Percentiles rank a stretch among this genome's conserved stretches.
These are phyloP conservation scores for Pochonia chlamydosporia DNA, from an alignment of 2,329 filamentous ascomycete species.

Conservation along the genomic window DNA sequence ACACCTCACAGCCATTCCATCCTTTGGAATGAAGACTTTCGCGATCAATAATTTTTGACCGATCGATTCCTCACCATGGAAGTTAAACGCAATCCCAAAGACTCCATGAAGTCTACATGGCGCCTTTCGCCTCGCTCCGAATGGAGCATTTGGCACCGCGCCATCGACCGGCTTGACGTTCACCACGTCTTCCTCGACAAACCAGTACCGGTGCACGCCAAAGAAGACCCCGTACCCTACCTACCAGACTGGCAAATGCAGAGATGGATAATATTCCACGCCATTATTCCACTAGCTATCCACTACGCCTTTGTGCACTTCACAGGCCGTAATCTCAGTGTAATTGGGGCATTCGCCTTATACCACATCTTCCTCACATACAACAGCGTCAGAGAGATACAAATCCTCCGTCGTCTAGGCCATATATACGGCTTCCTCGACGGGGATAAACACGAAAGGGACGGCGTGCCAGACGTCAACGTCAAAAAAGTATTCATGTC, in stretches of 20 bases:
- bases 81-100: constrained; percentile 11
- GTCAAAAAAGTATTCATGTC: constrained; percentile 18
- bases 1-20: too few relatives aligned
- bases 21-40: background rate
- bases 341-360: constrained; percentile 10
- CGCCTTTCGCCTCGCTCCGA: constrained; percentile 8
- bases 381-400: constrained; percentile 24
- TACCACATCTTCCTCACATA: constrained; percentile 25
- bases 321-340: constrained; percentile 15
- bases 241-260: constrained; percentile 22
- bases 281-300: constrained; percentile 1
- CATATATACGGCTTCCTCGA: constrained; percentile 23
- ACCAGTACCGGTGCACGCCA: constrained; percentile 22
- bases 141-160: constrained; percentile 14
- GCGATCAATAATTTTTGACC: background rate
- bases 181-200: constrained; percentile 13
- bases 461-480: constrained; percentile 26
- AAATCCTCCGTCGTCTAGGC: constrained; percentile 23
- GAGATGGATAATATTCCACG: constrained; percentile 23
- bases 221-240: constrained; percentile 25
- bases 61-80: background rate
- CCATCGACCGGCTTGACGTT: constrained; percentile 11
- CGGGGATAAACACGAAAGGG: constrained; percentile 24
- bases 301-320: constrained; percentile 19
- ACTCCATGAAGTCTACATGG: constrained; percentile 19